Evolutionary conservation across 768 basidiomycete species (phyloP), one percentile per base, ranked within the genome.

Genomic region (Pleurotus eryngii): DNA sequence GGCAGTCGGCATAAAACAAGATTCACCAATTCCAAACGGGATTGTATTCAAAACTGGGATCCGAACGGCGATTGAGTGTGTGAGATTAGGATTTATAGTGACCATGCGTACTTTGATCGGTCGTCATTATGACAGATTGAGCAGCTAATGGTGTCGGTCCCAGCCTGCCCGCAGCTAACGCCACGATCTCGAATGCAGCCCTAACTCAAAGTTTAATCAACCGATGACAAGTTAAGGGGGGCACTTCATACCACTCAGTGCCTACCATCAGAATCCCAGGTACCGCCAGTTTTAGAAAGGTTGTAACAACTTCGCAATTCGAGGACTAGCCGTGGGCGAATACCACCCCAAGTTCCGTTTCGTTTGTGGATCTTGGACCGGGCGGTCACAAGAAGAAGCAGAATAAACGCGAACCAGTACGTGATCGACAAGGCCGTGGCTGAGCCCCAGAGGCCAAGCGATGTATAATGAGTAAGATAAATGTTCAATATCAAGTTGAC

Each of bases 171-270:
- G 90, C 90, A 15, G 87, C 86, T 20, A 92, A 72, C 3, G 90
- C 87, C 9, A 91, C 89, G 39, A 91, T 89, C 65, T 92, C 90
- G 61, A 91, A 92, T 0, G 89, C 86, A 45, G 85, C 86, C 89
- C 89, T 89, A 55, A 15, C 47, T 39, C 37, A 20, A 57, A 53
- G 30, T 40, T 45, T 27, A 46, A 24, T 38, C 38, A 5, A 40
- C 30, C 37, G 26, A 39, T 42, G 17, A n/a, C 17, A 59, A 43
- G 43, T 57, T n/a, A 30, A 37, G 47, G 1, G 14, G 35, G 27
- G 26, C 22, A 39, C 39, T 22, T 58, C 77, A 55, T 64, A 89
- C 89, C 89, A 92, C 74, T 92, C 90, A 3, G 88, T 89, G 18
- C 86, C 87, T 26, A 90, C 81, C 88, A 90, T 90, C 24, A 89